Percentiles rank a stretch among this genome's conserved stretches.
phyloP scores from a whole-genome alignment of 164 flowering plant genomes.

The Stephania yunnanensis region DNA sequence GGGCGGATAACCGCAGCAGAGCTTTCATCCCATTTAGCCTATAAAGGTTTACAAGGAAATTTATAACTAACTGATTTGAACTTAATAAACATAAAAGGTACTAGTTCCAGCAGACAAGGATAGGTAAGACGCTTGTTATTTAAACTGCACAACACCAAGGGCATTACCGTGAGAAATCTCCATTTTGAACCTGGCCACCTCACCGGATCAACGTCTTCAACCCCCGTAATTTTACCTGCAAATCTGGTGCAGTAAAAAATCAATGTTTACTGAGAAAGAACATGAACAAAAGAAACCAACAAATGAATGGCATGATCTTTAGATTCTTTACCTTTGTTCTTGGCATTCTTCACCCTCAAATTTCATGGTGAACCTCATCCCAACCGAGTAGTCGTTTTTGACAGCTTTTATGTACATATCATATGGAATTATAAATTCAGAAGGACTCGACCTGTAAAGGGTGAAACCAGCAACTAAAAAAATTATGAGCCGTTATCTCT shows the following conservation, averaged over 20 bases:
- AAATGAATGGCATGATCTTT: background rate
- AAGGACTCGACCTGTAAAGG: constrained; percentile 45
- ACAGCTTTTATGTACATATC: constrained; percentile 30
- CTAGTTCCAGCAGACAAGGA: background rate
- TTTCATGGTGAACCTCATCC: constrained; percentile 41
- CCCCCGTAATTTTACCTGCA: constrained; percentile 39
- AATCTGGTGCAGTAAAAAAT: constrained; percentile 23
- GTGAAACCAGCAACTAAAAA: background rate
- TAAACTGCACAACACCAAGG: background rate
- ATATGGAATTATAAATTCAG: constrained; percentile 43
- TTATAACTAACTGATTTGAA: background rate
- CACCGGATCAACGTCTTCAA: constrained; percentile 36
- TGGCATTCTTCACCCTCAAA: constrained; percentile 40
- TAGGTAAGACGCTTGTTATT: background rate
- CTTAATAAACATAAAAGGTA: background rate
- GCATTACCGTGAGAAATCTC: constrained; percentile 45
- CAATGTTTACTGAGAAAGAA: background rate
- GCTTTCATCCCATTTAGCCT: constrained; percentile 58
- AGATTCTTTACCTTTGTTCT: constrained; percentile 33
- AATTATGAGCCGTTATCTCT: background rate
- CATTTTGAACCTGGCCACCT: constrained; percentile 60
- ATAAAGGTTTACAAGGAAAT: background rate
- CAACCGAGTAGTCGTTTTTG: constrained; percentile 25
- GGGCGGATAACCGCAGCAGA: constrained; percentile 23
- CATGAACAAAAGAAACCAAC: background rate